Base-by-base conservation (phyloP, 768 basidiomycete genomes). In the Cyclocybe cylindracea region DNA sequence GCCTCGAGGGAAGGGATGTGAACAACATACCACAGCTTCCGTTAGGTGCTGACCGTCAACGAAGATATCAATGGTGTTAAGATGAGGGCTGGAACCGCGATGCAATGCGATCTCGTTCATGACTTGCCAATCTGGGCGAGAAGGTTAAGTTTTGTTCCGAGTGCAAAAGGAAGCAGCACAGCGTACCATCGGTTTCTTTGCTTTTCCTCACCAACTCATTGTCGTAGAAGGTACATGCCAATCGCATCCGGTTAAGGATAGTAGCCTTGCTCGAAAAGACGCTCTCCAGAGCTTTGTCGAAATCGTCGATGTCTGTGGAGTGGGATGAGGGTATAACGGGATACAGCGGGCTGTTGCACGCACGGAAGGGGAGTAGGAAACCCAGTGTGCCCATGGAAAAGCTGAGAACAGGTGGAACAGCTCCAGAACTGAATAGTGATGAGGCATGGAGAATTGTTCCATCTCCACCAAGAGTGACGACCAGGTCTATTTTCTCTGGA, bases 51-150 rank as follows among this genome's bases (percentile, higher is more conserved):
- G 93, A 0, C 89, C 92, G 61, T 98, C 93, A 10, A 96, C 94
- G 67, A 80, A 96, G 10, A 94, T 90, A 65, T 97, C 94, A 49
- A 97, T 92, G 4, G 92, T 91, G 59, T 93, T 94, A 35, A 98
- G 76, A 61, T 96, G 94, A 1, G 94, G 89, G 57, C 90, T 91
- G 16, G 91, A 84, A 10, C 95, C 95, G 24, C 95, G 85, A 68
- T 98, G 95, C 34, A 98, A 75, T 3, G 92, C 87, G 51, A 98
- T 85, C 69, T 98, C 95, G 64, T 98, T 98, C 93, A 98, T 95
- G 35, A 96, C 95, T 67, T 96, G 94, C 88, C 91, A 94, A 57
- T 87, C 94, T 89, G 55, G 53, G 51, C 62, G 44, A 13, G 5
- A 24, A 6, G 18, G 19, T 54, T 7, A 51, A 43, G 19, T 18